Evolutionary conservation across 305 asterid species (phyloP).

Genomic region (Salvia sclarea): DNA sequence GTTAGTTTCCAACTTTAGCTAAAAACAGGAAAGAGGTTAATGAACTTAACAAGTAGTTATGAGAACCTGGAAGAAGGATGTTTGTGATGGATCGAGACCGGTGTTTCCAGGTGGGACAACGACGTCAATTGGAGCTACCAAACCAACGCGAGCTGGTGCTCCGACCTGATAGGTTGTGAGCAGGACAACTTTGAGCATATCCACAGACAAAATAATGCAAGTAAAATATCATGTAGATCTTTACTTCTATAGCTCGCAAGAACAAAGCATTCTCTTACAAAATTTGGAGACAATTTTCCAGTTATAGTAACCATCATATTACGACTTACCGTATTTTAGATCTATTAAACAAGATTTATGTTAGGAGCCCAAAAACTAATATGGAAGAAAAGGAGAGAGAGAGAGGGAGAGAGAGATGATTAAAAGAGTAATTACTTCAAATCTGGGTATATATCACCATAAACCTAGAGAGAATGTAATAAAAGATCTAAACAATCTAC

Average conservation of each 20-base stretch:
- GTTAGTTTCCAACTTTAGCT: not conserved
- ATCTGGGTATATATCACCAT: not conserved
- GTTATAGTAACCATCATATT: not conserved
- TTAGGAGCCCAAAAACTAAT: not conserved
- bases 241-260: not conserved
- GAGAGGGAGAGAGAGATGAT: not conserved
- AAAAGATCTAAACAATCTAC: not conserved
- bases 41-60: too few species aligned
- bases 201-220: not conserved
- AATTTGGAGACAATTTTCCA: not conserved
- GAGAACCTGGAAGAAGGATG: constrained; percentile 88
- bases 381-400: not conserved
- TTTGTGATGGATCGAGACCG: constrained; percentile 94
- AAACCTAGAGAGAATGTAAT: not conserved
- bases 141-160: constrained; percentile 97
- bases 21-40: not conserved
- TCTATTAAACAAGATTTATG: not conserved
- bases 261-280: too few species aligned
- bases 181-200: not conserved
- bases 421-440: not conserved
- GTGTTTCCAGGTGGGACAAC: constrained; percentile 97
- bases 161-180: constrained; percentile 58
- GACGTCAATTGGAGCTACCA: constrained; percentile 91
- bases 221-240: not conserved
- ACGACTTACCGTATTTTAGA: not conserved